These are phyloP conservation scores for Penicillium fimorum DNA, from an alignment of 495 filamentous ascomycete species.

Conservation along the genomic window DNA sequence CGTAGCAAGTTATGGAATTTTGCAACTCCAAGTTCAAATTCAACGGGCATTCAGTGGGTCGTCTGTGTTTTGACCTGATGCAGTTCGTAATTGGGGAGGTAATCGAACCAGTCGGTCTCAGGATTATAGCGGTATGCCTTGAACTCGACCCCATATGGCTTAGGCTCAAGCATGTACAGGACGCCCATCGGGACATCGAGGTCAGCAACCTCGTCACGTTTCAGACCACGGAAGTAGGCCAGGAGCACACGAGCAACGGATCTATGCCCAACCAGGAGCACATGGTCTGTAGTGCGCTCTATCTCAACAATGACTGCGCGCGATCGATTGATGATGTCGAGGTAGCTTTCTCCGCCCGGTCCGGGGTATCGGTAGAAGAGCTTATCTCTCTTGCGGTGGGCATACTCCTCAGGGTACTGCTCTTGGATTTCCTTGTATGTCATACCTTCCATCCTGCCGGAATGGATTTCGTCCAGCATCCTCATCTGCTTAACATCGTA, in stretches of 20 bases:
- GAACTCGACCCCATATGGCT: conserved; percentile 96
- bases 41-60: not conserved
- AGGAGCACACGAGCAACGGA: conserved; percentile 88
- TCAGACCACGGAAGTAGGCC: conserved; percentile 91
- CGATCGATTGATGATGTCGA: conserved; percentile 93
- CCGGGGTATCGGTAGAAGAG: conserved; percentile 93
- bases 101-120: conserved; percentile 72
- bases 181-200: conserved; percentile 90
- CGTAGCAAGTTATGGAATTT: conserved; percentile 22
- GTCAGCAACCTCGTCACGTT: conserved; percentile 84
- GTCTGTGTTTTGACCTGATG: conserved; percentile 43
- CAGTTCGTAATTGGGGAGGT: conserved; percentile 73
- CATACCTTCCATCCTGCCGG: conserved; percentile 87
- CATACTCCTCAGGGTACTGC: conserved; percentile 73
- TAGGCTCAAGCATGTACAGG: conserved; percentile 91
- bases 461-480: conserved; percentile 95
- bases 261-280: conserved; percentile 85
- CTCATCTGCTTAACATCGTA: conserved; percentile 97
- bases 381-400: conserved; percentile 72
- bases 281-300: conserved; percentile 94
- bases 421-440: conserved; percentile 86
- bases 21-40: not conserved
- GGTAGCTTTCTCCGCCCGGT: conserved; percentile 90
- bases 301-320: conserved; percentile 96
- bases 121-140: conserved; percentile 88